Evolutionary conservation across 371 early-diverging fungal species (phyloP).

Genomic region (Chytridiales sp.): DNA sequence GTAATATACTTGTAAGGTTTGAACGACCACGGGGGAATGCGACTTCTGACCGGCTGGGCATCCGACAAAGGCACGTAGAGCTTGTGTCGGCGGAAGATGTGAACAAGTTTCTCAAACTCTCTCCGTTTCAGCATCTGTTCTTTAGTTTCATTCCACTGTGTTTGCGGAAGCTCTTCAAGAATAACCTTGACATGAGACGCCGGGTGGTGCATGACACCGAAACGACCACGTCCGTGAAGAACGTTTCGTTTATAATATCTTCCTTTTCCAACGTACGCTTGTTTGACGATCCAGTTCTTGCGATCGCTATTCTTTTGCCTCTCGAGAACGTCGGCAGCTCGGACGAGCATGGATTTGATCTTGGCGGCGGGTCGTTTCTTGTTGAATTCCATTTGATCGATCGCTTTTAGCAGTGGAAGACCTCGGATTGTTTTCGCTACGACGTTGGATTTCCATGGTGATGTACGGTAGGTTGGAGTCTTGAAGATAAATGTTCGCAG

Average conservation of each 20-base stretch:
- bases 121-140: conserved; percentile 11
- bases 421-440: conserved; percentile 83
- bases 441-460: conserved; percentile 80
- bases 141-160: conserved; percentile 8
- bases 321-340: conserved; percentile 13
- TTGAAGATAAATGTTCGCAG: conserved; percentile 29
- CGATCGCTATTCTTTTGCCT: conserved; percentile 30
- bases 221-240: conserved; percentile 79
- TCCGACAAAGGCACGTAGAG: conserved; percentile 32
- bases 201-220: conserved; percentile 77
- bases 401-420: conserved; percentile 75
- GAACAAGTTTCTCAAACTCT: conserved; percentile 32
- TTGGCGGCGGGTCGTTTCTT: conserved; percentile 71
- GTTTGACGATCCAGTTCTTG: conserved; percentile 44
- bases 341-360: conserved; percentile 32
- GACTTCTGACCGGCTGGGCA: conserved; percentile 21
- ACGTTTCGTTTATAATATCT: conserved; percentile 64
- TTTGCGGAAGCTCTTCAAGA: conserved; percentile 55
- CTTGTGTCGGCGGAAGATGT: conserved; percentile 21
- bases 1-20: conserved; percentile 50
- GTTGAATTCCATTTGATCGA: conserved; percentile 84
- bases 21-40: conserved; percentile 38
- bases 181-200: conserved; percentile 81
- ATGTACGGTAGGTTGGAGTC: conserved; percentile 36
- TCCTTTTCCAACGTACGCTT: conserved; percentile 92